Conservation (phyloP, 306 rosid species). For the Malus orientalis region DNA sequence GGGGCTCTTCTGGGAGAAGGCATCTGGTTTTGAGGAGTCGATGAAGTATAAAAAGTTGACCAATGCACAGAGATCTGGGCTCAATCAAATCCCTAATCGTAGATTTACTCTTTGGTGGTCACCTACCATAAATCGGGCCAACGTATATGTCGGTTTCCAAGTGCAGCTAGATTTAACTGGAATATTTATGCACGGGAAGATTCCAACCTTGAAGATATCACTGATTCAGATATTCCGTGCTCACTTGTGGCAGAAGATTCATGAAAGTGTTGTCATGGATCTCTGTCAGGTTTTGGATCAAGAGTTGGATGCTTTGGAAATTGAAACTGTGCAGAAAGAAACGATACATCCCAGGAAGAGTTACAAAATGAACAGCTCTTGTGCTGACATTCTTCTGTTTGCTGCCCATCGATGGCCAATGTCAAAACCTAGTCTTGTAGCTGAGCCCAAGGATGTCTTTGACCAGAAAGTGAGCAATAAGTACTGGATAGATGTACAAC, state of each 20-base stretch:
- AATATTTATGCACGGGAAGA: slow-evolving; percentile 98
- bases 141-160: slow-evolving; percentile 98
- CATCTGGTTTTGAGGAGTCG: slow-evolving; percentile 98
- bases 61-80: slow-evolving; percentile 99
- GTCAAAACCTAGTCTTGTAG: slow-evolving; percentile 99
- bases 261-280: slow-evolving; percentile 99
- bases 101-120: slow-evolving; percentile 99
- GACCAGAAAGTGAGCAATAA: slow-evolving; percentile 98
- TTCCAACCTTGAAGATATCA: slow-evolving; percentile 95
- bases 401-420: slow-evolving; percentile 99
- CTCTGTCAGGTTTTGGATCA: slow-evolving; percentile 99
- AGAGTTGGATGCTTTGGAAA: slow-evolving; percentile 96
- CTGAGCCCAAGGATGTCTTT: slow-evolving; percentile 96
- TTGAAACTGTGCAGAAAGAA: slow-evolving; percentile 98
- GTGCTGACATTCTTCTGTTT: slow-evolving; percentile 94
- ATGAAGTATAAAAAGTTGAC: slow-evolving; percentile 99
- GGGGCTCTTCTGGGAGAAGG: slow-evolving; percentile 99
- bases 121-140: slow-evolving; percentile 95
- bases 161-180: slow-evolving; percentile 98
- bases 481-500: slow-evolving; percentile 98
- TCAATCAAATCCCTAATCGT: slow-evolving; percentile 97
- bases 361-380: slow-evolving; percentile 98
- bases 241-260: slow-evolving; percentile 99
- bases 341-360: slow-evolving; percentile 98
- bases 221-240: slow-evolving; percentile 97